Conservation (phyloP, 192 early-diverging fungal species). For the Coemansia sp. region DNA sequence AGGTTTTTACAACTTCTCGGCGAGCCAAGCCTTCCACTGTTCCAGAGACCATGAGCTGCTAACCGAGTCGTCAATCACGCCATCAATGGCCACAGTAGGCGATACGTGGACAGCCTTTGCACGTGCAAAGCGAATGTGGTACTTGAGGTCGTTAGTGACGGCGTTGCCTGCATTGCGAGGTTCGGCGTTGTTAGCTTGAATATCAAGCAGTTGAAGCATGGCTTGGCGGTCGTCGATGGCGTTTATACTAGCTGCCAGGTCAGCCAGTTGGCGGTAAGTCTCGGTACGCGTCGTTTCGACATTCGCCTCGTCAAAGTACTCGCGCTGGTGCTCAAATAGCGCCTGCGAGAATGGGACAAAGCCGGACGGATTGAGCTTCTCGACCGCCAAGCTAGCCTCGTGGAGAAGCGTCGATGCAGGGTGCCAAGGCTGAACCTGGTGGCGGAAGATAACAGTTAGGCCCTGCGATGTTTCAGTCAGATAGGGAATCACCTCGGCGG, state of each 20-base stretch:
- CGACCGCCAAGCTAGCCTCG: constrained; percentile 75
- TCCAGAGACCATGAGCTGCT: constrained; percentile 69
- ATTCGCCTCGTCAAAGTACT: constrained; percentile 66
- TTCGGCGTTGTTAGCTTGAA: constrained; percentile 12
- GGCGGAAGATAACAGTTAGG: constrained; percentile 69
- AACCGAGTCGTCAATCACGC: constrained; percentile 61
- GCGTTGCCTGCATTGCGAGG: constrained; percentile 67
- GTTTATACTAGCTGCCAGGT: constrained; percentile 51
- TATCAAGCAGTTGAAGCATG: constrained; percentile 55
- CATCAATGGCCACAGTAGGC: constrained; percentile 73
- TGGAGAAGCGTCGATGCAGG: constrained; percentile 70
- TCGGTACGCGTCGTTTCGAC: constrained; percentile 58
- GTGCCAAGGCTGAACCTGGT: constrained; percentile 89
- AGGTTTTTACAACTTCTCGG: constrained; percentile 29
- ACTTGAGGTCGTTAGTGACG: constrained; percentile 69
- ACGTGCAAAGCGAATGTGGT: constrained; percentile 64
- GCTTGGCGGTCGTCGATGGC: constrained; percentile 52
- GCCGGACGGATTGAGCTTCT: constrained; percentile 53
- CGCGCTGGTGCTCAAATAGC: constrained; percentile 62
- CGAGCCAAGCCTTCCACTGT: constrained; percentile 62
- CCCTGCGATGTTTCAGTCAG: constrained; percentile 44
- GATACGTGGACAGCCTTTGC: constrained; percentile 76
- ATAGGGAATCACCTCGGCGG: constrained; percentile 58
- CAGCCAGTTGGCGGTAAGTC: constrained; percentile 56
- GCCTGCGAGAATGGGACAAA: constrained; percentile 58